Conservation (phyloP, 1,139 yeast species). For the Hyphopichia fennica region DNA sequence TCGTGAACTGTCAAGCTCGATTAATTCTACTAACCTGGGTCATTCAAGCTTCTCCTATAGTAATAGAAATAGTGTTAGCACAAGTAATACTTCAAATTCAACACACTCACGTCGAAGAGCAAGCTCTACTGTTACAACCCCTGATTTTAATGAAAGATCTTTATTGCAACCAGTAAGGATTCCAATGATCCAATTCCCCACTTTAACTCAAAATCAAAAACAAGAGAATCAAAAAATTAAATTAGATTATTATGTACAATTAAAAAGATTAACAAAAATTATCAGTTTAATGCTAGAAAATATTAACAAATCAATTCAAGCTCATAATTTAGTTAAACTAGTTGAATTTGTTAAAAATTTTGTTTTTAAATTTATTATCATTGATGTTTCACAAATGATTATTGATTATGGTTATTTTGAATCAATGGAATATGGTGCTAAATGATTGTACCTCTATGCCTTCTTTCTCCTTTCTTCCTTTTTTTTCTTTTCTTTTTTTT, state of each 20-base stretch:
- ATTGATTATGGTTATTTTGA: slow-evolving; percentile 33
- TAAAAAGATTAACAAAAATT: slow-evolving; percentile 18
- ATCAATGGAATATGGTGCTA: slow-evolving; percentile 9
- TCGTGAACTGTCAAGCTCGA: slow-evolving; percentile 38
- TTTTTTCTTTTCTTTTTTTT: not conserved
- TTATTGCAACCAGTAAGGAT: slow-evolving; percentile 1
- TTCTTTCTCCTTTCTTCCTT: no score
- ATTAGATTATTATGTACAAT: slow-evolving; percentile 38
- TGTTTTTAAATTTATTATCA: slow-evolving; percentile 38
- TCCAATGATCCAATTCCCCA: slow-evolving; percentile 7
- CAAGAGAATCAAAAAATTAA: slow-evolving; percentile 36
- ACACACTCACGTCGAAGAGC: slow-evolving; percentile 23
- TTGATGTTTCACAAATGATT: slow-evolving; percentile 41
- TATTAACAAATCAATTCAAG: slow-evolving; percentile 10
- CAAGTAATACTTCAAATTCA: slow-evolving; percentile 20
- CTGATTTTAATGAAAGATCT: slow-evolving; percentile 11
- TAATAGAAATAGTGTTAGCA: slow-evolving; percentile 26
- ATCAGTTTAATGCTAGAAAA: slow-evolving; percentile 14
- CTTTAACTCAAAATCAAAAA: slow-evolving; percentile 21
- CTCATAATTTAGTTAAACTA: slow-evolving; percentile 24
- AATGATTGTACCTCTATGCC: not conserved
- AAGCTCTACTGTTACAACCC: slow-evolving; percentile 19
- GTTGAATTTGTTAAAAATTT: slow-evolving; percentile 39
- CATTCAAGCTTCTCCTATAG: slow-evolving; percentile 18
- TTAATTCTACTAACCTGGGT: slow-evolving; percentile 25